phyloP scores from a whole-genome alignment of 1,284 basidiomycete species.

The Fomes fomentarius region DNA sequence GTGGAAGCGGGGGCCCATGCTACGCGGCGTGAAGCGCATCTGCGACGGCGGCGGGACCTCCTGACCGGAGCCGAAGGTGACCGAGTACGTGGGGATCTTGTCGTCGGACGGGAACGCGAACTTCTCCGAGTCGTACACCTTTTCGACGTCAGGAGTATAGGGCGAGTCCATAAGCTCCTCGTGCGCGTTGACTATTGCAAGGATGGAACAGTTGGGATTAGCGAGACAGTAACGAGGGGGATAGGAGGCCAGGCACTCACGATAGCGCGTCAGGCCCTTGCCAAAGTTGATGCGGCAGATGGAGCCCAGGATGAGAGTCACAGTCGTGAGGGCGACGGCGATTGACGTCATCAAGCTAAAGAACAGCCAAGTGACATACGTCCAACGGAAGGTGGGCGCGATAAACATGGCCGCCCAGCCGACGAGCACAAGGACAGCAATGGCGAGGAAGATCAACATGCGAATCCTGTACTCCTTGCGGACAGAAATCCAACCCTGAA shows the following conservation, averaged over 20 bases:
- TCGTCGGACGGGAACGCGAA: constrained; percentile 63
- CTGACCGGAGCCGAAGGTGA: constrained; percentile 45
- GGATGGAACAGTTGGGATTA: background rate
- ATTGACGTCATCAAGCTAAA: constrained; percentile 65
- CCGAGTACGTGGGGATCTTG: constrained; percentile 54
- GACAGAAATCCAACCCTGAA: constrained; percentile 73
- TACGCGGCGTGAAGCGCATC: constrained; percentile 42
- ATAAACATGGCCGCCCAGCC: constrained; percentile 77
- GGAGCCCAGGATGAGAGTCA: constrained; percentile 62
- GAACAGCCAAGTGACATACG: constrained; percentile 73
- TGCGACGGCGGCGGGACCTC: constrained; percentile 44
- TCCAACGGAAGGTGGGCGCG: constrained; percentile 73
- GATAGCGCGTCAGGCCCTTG: constrained; percentile 66
- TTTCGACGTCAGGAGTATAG: constrained; percentile 42
- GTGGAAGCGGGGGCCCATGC: constrained; percentile 54
- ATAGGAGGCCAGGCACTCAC: constrained; percentile 52
- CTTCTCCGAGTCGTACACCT: constrained; percentile 52
- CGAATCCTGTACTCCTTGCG: constrained; percentile 62
- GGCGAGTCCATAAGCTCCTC: constrained; percentile 57
- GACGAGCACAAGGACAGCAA: constrained; percentile 62
- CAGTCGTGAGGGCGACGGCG: constrained; percentile 59
- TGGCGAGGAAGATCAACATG: constrained; percentile 64
- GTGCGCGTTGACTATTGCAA: constrained; percentile 54
- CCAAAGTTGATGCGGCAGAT: constrained; percentile 75
- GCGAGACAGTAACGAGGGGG: background rate